phyloP scores from a whole-genome alignment of 2,329 filamentous ascomycete species.

The Stagonosporopsis chrysanthemi region DNA sequence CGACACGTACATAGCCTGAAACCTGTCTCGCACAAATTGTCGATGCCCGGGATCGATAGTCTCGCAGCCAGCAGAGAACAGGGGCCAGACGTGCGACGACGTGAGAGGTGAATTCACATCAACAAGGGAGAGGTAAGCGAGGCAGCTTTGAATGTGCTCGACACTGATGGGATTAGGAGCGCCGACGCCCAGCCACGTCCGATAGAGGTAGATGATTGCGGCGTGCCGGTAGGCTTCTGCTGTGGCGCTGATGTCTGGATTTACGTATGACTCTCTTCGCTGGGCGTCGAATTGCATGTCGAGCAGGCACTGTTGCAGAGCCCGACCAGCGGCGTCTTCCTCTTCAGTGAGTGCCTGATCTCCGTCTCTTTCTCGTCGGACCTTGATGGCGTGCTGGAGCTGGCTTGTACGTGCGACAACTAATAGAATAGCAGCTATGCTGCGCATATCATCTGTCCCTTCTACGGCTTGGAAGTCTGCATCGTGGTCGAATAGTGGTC shows the following conservation, averaged over 20 bases:
- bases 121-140: constrained; percentile 28
- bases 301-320: constrained; percentile 29
- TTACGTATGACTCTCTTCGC: constrained; percentile 7
- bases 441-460: constrained; percentile 29
- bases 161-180: constrained; percentile 41
- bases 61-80: constrained; percentile 44
- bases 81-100: constrained; percentile 42
- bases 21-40: constrained; percentile 37
- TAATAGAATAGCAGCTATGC: constrained; percentile 37
- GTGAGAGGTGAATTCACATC: constrained; percentile 33
- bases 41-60: constrained; percentile 30
- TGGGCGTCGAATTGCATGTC: constrained; percentile 27
- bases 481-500: constrained; percentile 33
- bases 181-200: constrained; percentile 42
- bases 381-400: constrained; percentile 32
- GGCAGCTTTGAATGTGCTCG: constrained; percentile 37
- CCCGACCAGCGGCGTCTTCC: constrained; percentile 28
- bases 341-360: constrained; percentile 23
- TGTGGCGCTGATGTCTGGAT: constrained; percentile 30
- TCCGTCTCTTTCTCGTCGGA: constrained; percentile 12
- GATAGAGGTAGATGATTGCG: constrained; percentile 46
- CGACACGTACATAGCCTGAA: constrained; percentile 32
- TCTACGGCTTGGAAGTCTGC: constrained; percentile 35
- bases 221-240: constrained; percentile 43
- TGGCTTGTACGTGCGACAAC: constrained; percentile 39